These are phyloP conservation scores for Ophiocordyceps camponoti-floridani DNA, from an alignment of 2,329 filamentous ascomycete genomes.

Conservation along the genomic window DNA sequence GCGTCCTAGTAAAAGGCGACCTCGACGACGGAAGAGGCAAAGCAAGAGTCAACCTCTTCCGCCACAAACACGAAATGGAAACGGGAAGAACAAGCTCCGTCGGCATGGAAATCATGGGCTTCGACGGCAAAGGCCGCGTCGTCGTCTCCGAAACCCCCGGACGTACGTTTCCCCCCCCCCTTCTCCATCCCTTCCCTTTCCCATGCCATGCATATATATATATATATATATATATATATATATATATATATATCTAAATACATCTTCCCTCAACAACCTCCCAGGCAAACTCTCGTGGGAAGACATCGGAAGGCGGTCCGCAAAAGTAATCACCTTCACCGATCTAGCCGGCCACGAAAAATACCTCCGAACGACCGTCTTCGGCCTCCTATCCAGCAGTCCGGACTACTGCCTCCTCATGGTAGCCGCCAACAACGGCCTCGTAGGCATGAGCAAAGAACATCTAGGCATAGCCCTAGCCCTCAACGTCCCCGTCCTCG, in stretches of 20 bases:
- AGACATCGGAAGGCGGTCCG: conserved; percentile 85
- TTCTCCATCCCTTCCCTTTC: background rate
- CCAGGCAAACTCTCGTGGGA: conserved; percentile 72
- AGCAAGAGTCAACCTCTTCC: conserved; percentile 86
- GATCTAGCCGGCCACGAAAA: conserved; percentile 91
- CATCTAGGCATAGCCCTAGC: conserved; percentile 89
- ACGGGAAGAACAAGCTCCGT: conserved; percentile 90
- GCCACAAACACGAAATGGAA: conserved; percentile 96
- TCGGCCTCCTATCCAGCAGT: conserved; percentile 82
- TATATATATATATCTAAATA: too few species aligned
- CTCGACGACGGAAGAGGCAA: conserved; percentile 89
- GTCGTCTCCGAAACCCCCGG: conserved; percentile 69
- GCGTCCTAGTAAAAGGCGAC: conserved; percentile 86
- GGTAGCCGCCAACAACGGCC: conserved; percentile 94
- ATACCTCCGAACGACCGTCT: conserved; percentile 90
- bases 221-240: too few species aligned
- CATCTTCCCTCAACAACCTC: too few species aligned
- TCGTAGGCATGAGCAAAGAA: conserved; percentile 97
- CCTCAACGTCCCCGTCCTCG: conserved; percentile 93
- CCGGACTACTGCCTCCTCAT: conserved; percentile 96
- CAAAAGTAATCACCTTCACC: conserved; percentile 93
- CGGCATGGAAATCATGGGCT: conserved; percentile 98
- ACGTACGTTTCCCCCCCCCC: conserved; percentile 31
- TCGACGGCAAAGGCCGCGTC: conserved; percentile 71
- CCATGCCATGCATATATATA: too few species aligned